Conservation (phyloP, 768 basidiomycete species). For the Exidia glandulosa region DNA sequence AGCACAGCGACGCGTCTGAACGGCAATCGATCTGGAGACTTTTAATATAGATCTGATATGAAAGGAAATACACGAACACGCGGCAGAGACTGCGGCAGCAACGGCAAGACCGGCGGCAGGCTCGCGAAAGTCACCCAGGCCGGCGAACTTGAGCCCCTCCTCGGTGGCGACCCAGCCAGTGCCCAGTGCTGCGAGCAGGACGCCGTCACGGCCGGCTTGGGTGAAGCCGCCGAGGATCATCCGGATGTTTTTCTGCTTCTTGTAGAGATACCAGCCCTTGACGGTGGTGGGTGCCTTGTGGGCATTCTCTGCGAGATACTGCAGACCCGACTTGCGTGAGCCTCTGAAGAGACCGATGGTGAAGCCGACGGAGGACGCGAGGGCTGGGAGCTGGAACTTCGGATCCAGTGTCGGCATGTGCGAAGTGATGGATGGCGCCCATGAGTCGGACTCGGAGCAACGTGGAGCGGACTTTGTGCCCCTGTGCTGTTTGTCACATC, state of each 20-base stretch:
- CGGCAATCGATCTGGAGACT: constrained; percentile 42
- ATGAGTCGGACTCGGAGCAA: not conserved
- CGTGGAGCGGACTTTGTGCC: too few relatives aligned
- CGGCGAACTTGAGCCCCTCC: constrained; percentile 29
- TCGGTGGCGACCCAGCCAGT: constrained; percentile 39
- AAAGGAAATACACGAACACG: constrained; percentile 30
- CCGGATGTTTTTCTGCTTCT: constrained; percentile 90
- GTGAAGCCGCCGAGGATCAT: constrained; percentile 64
- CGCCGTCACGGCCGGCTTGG: constrained; percentile 49
- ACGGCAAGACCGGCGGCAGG: constrained; percentile 57
- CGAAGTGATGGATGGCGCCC: constrained; percentile 41
- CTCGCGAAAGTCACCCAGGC: constrained; percentile 34
- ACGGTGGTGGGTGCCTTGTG: constrained; percentile 78
- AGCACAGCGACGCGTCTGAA: constrained; percentile 41
- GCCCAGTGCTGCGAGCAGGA: constrained; percentile 36
- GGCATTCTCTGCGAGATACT: constrained; percentile 86
- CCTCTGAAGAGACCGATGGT: constrained; percentile 65
- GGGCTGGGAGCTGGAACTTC: constrained; percentile 48
- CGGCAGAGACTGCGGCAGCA: constrained; percentile 43
- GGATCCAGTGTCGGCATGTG: too few relatives aligned
- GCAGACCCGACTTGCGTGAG: constrained; percentile 56
- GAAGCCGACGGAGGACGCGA: constrained; percentile 50
- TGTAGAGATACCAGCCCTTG: constrained; percentile 92
- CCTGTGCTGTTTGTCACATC: too few relatives aligned
- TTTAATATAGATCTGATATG: not conserved